Conservation (phyloP, 1,284 basidiomycete genomes). For the Pseudozyma hubeiensis region DNA sequence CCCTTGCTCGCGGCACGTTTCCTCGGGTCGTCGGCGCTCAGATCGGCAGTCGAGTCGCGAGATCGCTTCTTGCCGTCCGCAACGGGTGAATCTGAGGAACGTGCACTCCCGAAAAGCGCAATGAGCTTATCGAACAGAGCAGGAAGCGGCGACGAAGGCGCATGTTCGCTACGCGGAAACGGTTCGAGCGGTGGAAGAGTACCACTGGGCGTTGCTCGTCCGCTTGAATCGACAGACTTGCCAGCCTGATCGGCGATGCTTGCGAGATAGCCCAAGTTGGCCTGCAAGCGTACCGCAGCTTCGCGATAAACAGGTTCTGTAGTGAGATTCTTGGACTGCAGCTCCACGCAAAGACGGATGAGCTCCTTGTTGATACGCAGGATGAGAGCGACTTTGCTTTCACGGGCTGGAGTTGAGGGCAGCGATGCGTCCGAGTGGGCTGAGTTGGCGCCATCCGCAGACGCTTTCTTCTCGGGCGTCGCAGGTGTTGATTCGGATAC, state of each 20-base stretch:
- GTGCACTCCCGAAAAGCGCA: conserved; percentile 16
- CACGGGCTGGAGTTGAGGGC: conserved; percentile 32
- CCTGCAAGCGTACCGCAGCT: conserved; percentile 49
- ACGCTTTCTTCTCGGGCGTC: conserved; percentile 21
- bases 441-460: neutral
- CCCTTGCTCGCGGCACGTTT: conserved; percentile 26
- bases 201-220: conserved; percentile 13
- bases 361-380: conserved; percentile 62
- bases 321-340: conserved; percentile 44
- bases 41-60: conserved; percentile 24
- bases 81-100: conserved; percentile 6
- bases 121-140: conserved; percentile 47
- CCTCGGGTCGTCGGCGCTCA: conserved; percentile 12
- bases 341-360: conserved; percentile 56
- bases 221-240: conserved; percentile 14
- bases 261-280: conserved; percentile 53
- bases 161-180: conserved; percentile 42
- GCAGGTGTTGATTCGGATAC: conserved; percentile 7
- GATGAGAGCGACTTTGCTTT: conserved; percentile 44
- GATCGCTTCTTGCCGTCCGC: conserved; percentile 29
- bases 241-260: conserved; percentile 49
- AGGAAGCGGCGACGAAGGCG: conserved; percentile 34
- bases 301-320: conserved; percentile 48
- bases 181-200: conserved; percentile 38
- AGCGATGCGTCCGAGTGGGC: conserved; percentile 4